Percentiles rank a stretch among this genome's conserved stretches.
These are phyloP conservation scores for Colletotrichum navitas DNA, from an alignment of 2,329 filamentous ascomycete species.

Conservation along the genomic window DNA sequence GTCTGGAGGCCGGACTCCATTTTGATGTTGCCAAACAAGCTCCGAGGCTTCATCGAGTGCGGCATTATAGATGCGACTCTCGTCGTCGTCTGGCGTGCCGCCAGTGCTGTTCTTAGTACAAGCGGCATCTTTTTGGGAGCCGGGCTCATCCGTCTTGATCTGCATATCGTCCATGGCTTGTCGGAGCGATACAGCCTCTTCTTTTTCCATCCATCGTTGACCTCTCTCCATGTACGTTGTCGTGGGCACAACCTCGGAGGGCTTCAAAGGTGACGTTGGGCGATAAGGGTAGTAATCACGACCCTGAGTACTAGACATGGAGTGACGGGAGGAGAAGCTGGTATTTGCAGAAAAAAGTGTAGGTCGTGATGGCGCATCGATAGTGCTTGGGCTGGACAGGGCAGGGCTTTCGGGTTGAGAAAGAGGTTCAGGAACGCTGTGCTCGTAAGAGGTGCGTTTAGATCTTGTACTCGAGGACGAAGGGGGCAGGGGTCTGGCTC, in stretches of 20 bases:
- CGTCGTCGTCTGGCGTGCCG: slow-evolving; percentile 65
- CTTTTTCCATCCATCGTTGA: slow-evolving; percentile 83
- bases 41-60: slow-evolving; percentile 84
- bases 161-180: slow-evolving; percentile 82
- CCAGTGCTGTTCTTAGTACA: slow-evolving; percentile 38
- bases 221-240: slow-evolving; percentile 80
- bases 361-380: slow-evolving; percentile 39
- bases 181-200: slow-evolving; percentile 78
- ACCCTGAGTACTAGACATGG: slow-evolving; percentile 57
- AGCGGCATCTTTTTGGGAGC: slow-evolving; percentile 33
- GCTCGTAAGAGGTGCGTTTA: slow-evolving; percentile 50
- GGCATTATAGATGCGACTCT: slow-evolving; percentile 73
- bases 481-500: slow-evolving; percentile 73
- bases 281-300: slow-evolving; percentile 66
- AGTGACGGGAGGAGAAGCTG: slow-evolving; percentile 65
- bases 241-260: slow-evolving; percentile 73
- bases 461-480: slow-evolving; percentile 49
- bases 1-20: slow-evolving; percentile 63
- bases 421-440: slow-evolving; percentile 45
- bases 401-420: slow-evolving; percentile 27
- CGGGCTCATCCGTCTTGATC: slow-evolving; percentile 55
- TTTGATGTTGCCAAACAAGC: slow-evolving; percentile 81
- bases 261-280: slow-evolving; percentile 61
- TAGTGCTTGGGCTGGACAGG: slow-evolving; percentile 33
- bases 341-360: slow-evolving; percentile 43